Evolutionary conservation across 139 green algal species (phyloP).

Genomic region (Pseudopediastrum boryanum): DNA sequence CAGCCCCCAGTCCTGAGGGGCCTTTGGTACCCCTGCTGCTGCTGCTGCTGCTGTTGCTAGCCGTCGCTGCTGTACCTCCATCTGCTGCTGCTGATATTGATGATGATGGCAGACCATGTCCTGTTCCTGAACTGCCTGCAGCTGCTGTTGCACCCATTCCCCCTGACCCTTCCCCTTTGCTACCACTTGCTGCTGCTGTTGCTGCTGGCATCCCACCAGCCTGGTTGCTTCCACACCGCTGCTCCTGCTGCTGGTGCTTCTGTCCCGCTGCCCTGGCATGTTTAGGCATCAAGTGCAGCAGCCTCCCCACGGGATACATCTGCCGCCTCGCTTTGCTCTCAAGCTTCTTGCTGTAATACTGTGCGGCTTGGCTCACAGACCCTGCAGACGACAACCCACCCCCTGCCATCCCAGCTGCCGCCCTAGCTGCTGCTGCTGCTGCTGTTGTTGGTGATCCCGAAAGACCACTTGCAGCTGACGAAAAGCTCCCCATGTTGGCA

Average conservation of each 20-base stretch:
- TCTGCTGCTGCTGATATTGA: not conserved
- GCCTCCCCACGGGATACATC: conserved; percentile 80
- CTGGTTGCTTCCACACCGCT: too few species aligned
- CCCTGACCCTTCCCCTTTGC: not conserved
- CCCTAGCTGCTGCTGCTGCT: conserved; percentile 14
- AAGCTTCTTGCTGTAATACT: not conserved
- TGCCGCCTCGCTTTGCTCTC: conserved; percentile 39
- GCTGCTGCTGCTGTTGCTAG: not conserved
- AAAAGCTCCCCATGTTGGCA: not conserved
- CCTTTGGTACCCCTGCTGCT: conserved; percentile 1
- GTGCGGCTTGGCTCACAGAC: not conserved
- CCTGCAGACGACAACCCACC: too few species aligned
- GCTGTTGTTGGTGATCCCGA: not conserved
- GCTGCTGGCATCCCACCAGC: too few species aligned
- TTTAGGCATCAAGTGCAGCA: conserved; percentile 84
- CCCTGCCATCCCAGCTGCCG: too few species aligned
- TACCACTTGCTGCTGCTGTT: conserved; percentile 12
- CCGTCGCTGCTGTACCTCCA: not conserved
- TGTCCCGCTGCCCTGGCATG: not conserved
- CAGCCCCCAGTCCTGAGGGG: not conserved
- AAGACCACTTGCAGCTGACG: not conserved
- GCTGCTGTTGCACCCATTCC: not conserved
- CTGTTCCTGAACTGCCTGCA: not conserved
- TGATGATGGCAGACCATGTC: not conserved
- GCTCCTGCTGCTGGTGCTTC: not conserved